Conservation (phyloP, 345 rosid genomes). For the Eucalyptus sp. region DNA sequence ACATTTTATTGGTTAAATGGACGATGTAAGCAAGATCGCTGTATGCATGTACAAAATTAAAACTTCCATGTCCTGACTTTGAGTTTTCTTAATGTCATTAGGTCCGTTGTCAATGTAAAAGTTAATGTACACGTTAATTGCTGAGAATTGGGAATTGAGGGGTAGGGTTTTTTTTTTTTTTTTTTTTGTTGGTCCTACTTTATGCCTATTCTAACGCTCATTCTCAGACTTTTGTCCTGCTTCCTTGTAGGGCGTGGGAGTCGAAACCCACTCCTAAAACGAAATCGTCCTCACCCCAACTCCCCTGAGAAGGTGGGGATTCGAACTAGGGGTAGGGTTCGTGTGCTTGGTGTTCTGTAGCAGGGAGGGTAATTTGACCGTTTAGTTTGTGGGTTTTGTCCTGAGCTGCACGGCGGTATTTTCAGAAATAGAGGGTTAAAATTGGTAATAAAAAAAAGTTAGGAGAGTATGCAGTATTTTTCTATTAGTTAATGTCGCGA, state of each 20-base stretch:
- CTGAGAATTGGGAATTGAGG: not conserved
- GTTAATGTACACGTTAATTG: not conserved
- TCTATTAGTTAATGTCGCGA: not conserved
- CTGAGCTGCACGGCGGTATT: not conserved
- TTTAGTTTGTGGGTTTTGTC: not conserved
- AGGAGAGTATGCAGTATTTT: not conserved
- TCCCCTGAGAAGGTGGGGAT: too few species aligned
- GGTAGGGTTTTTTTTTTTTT: not conserved
- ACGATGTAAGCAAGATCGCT: accelerated
- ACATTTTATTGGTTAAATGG: not conserved
- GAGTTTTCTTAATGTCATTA: not conserved
- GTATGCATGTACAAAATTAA: not conserved
- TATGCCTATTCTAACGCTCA: too few species aligned
- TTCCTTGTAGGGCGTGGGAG: too few species aligned
- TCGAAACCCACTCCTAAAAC: too few species aligned
- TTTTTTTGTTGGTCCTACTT: too few species aligned
- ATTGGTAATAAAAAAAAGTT: accelerated
- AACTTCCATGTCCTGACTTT: not conserved
- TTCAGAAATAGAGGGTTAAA: not conserved
- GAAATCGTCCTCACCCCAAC: too few species aligned
- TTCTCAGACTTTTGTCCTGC: too few species aligned
- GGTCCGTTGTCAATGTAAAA: not conserved
- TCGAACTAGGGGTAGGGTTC: not conserved
- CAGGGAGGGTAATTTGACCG: not conserved
- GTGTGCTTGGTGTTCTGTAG: too few species aligned